These are phyloP conservation scores for Phlyctochytrium bullatum DNA, from an alignment of 192 early-diverging fungal genomes.

Conservation along the genomic window DNA sequence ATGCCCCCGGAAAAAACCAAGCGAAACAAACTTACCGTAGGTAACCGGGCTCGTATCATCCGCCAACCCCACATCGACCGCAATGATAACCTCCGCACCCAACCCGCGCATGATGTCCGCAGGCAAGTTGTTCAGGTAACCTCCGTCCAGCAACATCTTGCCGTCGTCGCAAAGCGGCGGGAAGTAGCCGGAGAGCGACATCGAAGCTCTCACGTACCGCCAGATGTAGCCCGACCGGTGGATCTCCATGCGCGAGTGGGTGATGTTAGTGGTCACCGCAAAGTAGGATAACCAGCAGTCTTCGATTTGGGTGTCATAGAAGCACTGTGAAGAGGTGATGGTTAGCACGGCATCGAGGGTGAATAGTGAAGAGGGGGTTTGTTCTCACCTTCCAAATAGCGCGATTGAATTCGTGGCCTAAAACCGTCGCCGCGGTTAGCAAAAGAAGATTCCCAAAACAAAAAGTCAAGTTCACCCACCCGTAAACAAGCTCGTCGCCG, in stretches of 20 bases:
- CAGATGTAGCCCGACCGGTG: conserved; percentile 92
- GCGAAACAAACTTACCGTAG: too few relatives aligned
- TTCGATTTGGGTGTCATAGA: conserved; percentile 90
- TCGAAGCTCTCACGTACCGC: conserved; percentile 96
- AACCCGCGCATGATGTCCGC: conserved; percentile 71
- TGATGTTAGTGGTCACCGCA: conserved; percentile 95
- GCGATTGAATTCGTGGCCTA: conserved; percentile 97
- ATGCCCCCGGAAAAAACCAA: too few relatives aligned
- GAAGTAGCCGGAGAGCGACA: conserved; percentile 94
- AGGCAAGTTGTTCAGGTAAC: conserved; percentile 97
- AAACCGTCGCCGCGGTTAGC: too few relatives aligned
- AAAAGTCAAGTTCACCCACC: conserved; percentile 46
- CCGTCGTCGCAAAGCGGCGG: conserved; percentile 97
- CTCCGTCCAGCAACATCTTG: conserved; percentile 96
- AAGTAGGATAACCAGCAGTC: conserved; percentile 98
- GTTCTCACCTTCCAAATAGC: conserved; percentile 94
- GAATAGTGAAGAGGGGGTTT: conserved; percentile 6
- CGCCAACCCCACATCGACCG: conserved; percentile 87
- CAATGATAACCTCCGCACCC: conserved; percentile 89
- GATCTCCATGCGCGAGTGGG: conserved; percentile 88
- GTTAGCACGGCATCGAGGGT: background rate
- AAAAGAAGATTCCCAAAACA: background rate
- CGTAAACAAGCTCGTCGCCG: conserved; percentile 85
- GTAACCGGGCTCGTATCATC: conserved; percentile 91
- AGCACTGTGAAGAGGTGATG: conserved; percentile 33